Evolutionary conservation across 192 early-diverging fungal genomes (phyloP), one percentile per base, ranked within the genome.

Genomic region (Coemansia aciculifera): DNA sequence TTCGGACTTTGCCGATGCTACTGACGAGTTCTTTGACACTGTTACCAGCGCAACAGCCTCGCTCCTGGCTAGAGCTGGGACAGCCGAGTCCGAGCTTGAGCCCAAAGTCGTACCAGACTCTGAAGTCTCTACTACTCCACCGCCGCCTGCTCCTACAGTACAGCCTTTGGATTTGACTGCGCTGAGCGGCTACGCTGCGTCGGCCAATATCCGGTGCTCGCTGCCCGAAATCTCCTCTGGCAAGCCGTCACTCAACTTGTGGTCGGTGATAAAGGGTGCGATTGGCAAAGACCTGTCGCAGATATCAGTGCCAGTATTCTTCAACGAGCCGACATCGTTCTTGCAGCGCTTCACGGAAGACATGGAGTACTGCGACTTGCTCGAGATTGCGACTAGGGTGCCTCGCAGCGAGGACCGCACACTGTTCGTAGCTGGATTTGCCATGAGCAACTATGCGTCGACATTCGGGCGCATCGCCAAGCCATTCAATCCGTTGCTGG

Each of bases 401-500:
- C 86, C 85, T 3, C 81, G 87, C 29, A 86, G 88, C 68, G 79
- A 73, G 48, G 86, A 86, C 39, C 85, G 94, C 59, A 86, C 92
- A 46, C 76, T 94, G 75, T 90, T 90, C 71, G 90, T 96, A 54
- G 90, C 87, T 1, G 94, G 90, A 1, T 96, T 91, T 72, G 94
- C 93, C 3, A 92, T 96, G 91, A 91, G 90, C 71, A 93, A 92
- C 79, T 91, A 90, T 49, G 91, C 91, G 9, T 91, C 88, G 37
- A 93, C 92, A 5, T 86, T 89, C 46, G 90, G 91, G 2, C 84
- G 93, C 37, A 85, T 90, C n/a, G 89, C 87, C 43, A 95, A 95
- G 79, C 94, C 94, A 2, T 95, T 95, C 81, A 95, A 95, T 74
- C 93, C 94, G 10, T 67, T 95, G 60, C 79, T 95, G 78, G 94